These are phyloP conservation scores for Turnera subulata DNA, from an alignment of 345 rosid genomes.

Conservation along the genomic window DNA sequence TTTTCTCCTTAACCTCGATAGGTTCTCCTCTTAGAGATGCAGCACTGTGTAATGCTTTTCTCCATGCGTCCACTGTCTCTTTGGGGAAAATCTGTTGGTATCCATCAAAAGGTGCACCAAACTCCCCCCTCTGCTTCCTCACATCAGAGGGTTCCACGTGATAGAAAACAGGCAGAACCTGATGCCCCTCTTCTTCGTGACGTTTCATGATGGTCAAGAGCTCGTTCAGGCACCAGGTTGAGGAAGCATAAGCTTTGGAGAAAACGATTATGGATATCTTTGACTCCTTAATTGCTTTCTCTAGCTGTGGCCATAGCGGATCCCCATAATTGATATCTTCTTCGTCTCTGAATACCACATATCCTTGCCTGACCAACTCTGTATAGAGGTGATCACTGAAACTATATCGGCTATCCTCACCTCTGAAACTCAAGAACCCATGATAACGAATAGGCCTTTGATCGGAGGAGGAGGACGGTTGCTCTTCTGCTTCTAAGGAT, in stretches of 20 bases:
- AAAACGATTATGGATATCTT: slow-evolving; percentile 2
- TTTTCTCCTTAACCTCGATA: slow-evolving; percentile 8
- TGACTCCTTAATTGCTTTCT: slow-evolving; percentile 12
- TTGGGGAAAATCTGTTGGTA: too few species aligned
- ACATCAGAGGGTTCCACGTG: slow-evolving; percentile 2
- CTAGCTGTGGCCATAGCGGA: background rate
- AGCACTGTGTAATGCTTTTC: too few species aligned
- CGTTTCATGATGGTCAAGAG: background rate
- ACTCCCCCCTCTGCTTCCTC: too few species aligned
- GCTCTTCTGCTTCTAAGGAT: too few species aligned
- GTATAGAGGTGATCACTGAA: slow-evolving; percentile 14
- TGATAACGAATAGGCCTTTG: too few species aligned
- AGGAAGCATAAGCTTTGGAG: slow-evolving; percentile 14
- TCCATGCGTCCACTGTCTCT: too few species aligned
- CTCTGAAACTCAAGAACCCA: slow-evolving; percentile 19
- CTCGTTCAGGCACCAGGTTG: background rate
- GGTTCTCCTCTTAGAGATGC: too few species aligned
- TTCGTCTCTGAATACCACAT: slow-evolving; percentile 8
- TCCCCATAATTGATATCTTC: slow-evolving; percentile 10
- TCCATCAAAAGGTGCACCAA: too few species aligned
- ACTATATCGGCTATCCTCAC: slow-evolving; percentile 6
- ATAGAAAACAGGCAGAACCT: background rate
- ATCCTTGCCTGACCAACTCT: slow-evolving; percentile 8
- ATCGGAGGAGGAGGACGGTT: too few species aligned
- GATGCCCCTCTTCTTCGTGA: too few species aligned